Evolutionary conservation across 345 rosid species (phyloP).

Genomic region (Leavenworthia alabamica): DNA sequence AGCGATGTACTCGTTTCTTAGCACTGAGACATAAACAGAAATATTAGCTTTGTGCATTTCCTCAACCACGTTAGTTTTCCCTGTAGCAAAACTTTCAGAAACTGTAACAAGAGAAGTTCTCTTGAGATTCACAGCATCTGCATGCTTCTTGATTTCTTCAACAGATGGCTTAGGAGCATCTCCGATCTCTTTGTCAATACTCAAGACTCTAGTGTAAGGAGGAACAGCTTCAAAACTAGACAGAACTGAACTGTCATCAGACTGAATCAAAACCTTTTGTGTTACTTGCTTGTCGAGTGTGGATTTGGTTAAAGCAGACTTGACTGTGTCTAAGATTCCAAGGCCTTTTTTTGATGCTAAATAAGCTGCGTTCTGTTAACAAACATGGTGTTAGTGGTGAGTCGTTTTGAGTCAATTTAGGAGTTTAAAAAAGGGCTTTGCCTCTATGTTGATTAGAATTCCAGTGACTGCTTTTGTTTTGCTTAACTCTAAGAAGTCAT

Average conservation of each 20-base stretch:
- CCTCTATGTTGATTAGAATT: constrained; percentile 65
- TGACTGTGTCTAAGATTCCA: constrained; percentile 45
- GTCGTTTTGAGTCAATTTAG: neutral
- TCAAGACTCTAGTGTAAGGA: constrained; percentile 50
- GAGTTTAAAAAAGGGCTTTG: constrained; percentile 6
- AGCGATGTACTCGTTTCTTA: constrained; percentile 60
- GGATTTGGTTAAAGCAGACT: constrained; percentile 51
- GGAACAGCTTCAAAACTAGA: constrained; percentile 40
- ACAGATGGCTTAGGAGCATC: constrained; percentile 44
- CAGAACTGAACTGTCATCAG: constrained; percentile 72
- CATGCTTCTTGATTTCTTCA: constrained; percentile 63
- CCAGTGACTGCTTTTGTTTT: constrained; percentile 69
- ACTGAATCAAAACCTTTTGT: constrained; percentile 60
- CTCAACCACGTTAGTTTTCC: constrained; percentile 38
- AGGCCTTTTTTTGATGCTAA: constrained; percentile 80
- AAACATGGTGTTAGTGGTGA: neutral
- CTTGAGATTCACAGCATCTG: constrained; percentile 48
- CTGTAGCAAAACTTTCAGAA: constrained; percentile 35
- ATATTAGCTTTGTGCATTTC: constrained; percentile 58
- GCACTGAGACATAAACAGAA: constrained; percentile 53
- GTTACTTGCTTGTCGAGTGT: constrained; percentile 62
- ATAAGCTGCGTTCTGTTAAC: constrained; percentile 70
- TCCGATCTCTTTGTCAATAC: constrained; percentile 40
- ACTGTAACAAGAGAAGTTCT: constrained; percentile 39
- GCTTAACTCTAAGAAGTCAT: constrained; percentile 62